These are phyloP conservation scores for Aegle marmelos DNA, from an alignment of 345 rosid genomes.

Conservation along the genomic window DNA sequence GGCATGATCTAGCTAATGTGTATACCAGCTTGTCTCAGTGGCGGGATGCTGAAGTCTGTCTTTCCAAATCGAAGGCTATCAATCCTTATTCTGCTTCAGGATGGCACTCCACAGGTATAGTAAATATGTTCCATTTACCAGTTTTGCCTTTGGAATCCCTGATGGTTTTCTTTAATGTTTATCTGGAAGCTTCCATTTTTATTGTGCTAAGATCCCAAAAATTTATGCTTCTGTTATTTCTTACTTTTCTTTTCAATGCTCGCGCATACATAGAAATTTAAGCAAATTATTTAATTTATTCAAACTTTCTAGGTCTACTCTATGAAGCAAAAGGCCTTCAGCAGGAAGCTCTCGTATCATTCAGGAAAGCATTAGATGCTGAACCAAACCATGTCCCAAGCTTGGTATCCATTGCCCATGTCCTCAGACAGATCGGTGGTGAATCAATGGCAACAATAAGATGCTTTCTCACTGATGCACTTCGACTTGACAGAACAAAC, in stretches of 20 bases:
- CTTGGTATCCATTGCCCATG: conserved; percentile 45
- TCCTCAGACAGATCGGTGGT: conserved; percentile 40
- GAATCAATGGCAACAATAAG: conserved; percentile 33
- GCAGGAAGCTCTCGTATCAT: conserved; percentile 50
- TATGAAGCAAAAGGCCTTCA: conserved; percentile 42
- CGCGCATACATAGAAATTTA: not conserved
- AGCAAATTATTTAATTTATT: not conserved
- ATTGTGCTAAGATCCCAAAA: not conserved
- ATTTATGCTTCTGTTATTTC: not conserved
- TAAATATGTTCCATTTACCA: not conserved
- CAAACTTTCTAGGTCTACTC: conserved; percentile 35
- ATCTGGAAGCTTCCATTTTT: not conserved
- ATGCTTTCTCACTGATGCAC: conserved; percentile 54
- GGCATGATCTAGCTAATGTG: conserved; percentile 68
- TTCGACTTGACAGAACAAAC: conserved; percentile 49
- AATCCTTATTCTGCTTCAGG: conserved; percentile 52
- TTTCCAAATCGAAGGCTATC: conserved; percentile 58
- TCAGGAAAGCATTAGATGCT: conserved; percentile 44
- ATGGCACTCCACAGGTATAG: conserved; percentile 48
- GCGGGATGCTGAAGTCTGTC: conserved; percentile 71
- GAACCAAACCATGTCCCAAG: conserved; percentile 60
- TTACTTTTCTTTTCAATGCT: not conserved
- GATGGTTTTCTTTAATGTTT: not conserved
- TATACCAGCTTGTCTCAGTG: conserved; percentile 58
- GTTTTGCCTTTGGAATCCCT: not conserved